Base-by-base conservation (phyloP, 805 yeast species). In the Metschnikowia aberdeeniae region DNA sequence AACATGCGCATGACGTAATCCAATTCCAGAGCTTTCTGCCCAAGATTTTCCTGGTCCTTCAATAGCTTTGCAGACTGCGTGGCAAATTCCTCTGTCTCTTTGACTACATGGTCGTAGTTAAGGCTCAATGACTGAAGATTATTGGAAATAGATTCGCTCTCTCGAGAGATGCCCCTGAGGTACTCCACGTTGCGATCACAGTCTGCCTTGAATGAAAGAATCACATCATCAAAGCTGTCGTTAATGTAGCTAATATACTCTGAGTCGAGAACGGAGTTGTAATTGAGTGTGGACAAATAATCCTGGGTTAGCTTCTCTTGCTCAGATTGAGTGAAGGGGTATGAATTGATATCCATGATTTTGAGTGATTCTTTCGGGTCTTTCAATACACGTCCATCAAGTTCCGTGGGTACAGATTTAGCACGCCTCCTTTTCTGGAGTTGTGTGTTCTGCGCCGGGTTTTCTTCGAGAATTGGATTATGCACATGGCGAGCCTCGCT, bases 51-150 rank as follows among this genome's bases (percentile, higher is more conserved):
- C 40, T 82, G 77, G 44, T 75, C 73, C 1, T 61, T 60, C 41
- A 82, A 66, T 44, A 84, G 67, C 9, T 67, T 58, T 20, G 75
- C 73, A 1, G 88, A 78, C 39, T 78, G 74, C 0, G 65, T 55
- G 52, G 84, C 85, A 59, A 89, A 85, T 29, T 77, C 84, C 14
- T 64, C 60, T 0, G 95, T 85, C 45, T 83, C 84, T 14, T 62
- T 57, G 5, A 81, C 73, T 6, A 89, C 86, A 11, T 76, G 70
- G 41, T 77, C 76, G 52, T 86, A 78, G 22, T 79, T 76, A 1
- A 58, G 47, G 4, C 80, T 66, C 35, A 88, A 67, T 2, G 68
- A 62, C 20, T 73, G 68, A 42, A 86, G 66, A 13, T 74, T 68
- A 2, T 56, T 57, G 19, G 78, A 62, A 5, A 86, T 66, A 0